A percentile compares a stretch with the other conserved stretches of the same genome.
Evolutionary conservation across 2,329 filamentous ascomycete genomes (phyloP).

Genomic region (Paraphoma chrysanthemicola): DNA sequence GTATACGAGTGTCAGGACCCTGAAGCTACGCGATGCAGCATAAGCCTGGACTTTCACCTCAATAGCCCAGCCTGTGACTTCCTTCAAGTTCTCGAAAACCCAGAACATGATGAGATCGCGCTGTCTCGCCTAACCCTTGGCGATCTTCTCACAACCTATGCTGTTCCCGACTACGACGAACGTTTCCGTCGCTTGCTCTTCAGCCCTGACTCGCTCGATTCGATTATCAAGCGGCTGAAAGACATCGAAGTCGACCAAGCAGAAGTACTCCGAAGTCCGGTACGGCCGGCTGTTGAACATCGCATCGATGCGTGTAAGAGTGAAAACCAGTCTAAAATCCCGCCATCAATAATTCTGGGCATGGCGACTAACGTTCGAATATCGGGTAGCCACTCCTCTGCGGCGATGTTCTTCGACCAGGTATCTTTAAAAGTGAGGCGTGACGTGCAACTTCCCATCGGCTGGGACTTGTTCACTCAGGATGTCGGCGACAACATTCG

Average conservation of each 20-base stretch:
- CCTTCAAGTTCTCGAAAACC: neutral
- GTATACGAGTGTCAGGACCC: conserved; percentile 15
- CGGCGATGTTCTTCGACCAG: neutral
- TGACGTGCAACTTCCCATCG: conserved; percentile 10
- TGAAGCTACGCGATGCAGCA: conserved; percentile 8
- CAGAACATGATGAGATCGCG: neutral
- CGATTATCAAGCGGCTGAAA: conserved; percentile 1
- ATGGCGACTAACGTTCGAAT: conserved; percentile 5
- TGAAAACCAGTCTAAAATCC: conserved; percentile 4
- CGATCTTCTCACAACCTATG: conserved; percentile 1
- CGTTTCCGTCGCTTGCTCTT: conserved; percentile 14
- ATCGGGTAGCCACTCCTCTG: neutral
- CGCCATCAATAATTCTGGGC: neutral
- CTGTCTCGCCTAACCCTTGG: neutral
- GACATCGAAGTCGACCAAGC: neutral
- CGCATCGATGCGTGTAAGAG: neutral
- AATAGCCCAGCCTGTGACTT: conserved; percentile 9
- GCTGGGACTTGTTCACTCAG: conserved; percentile 9
- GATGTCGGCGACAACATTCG: neutral
- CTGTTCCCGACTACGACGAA: neutral
- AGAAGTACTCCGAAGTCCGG: neutral
- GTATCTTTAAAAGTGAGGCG: conserved; percentile 7
- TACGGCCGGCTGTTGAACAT: neutral
- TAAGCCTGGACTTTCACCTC: conserved; percentile 17
- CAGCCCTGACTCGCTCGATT: neutral